Conservation (phyloP, 176 grass and related monocot genomes). For the Oryza glaberrima region DNA sequence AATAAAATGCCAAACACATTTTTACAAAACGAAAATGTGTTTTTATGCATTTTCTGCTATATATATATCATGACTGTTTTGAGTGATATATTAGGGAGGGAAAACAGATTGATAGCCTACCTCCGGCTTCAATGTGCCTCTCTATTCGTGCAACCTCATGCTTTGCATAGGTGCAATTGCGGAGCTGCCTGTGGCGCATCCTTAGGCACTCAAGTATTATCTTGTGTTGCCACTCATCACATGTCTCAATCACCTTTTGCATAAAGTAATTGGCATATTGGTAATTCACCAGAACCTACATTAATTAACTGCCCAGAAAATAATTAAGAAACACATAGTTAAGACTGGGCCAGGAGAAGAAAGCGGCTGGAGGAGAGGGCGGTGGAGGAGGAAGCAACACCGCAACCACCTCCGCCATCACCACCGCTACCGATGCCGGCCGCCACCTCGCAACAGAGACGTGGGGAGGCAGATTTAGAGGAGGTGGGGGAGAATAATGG, state of each 20-base stretch:
- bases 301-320: not conserved
- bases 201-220: not conserved
- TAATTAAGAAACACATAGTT: not conserved
- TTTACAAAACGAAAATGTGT: no score
- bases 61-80: not conserved
- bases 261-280: conserved; percentile 41
- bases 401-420: no score
- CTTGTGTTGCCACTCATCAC: not conserved
- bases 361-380: no score
- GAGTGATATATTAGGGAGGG: not conserved
- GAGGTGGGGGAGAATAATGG: no score
- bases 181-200: not conserved
- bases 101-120: not conserved
- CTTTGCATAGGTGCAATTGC: no score
- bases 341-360: no score
- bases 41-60: not conserved
- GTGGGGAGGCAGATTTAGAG: no score
- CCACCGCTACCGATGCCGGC: no score
- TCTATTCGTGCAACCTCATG: not conserved
- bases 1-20: no score
- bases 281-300: conserved; percentile 32
- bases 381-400: no score
- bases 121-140: not conserved
- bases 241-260: conserved; percentile 30
- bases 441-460: no score